Evolutionary conservation across 495 filamentous ascomycete genomes (phyloP).

Genomic region (Aspergillus panamensis): DNA sequence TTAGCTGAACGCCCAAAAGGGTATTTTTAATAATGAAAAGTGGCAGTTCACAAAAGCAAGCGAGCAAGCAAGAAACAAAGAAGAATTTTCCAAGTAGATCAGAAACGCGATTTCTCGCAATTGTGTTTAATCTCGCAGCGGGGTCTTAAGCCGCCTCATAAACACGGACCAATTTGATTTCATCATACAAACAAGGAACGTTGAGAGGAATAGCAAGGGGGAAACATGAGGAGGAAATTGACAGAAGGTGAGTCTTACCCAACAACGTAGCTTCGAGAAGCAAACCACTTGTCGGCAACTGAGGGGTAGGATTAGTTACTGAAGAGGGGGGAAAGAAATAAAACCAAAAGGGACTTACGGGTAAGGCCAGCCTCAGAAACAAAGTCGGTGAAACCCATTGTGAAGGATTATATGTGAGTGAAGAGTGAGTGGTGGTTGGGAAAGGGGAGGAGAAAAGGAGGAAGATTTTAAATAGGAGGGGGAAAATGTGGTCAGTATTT

Average conservation of each 20-base stretch:
- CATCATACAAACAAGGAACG: slow-evolving; percentile 61
- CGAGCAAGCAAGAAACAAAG: slow-evolving; percentile 9
- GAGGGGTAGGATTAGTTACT: slow-evolving; percentile 40
- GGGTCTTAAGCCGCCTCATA: slow-evolving; percentile 98
- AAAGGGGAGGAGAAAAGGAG: slow-evolving; percentile 11
- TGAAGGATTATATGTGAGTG: slow-evolving; percentile 36
- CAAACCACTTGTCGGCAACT: slow-evolving; percentile 92
- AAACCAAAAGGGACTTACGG: slow-evolving; percentile 54
- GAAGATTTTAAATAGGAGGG: slow-evolving; percentile 19
- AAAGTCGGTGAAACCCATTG: slow-evolving; percentile 96
- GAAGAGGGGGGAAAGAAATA: slow-evolving; percentile 19
- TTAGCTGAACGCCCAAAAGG: slow-evolving; percentile 29
- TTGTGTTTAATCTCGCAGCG: slow-evolving; percentile 79
- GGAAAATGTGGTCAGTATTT: slow-evolving; percentile 23
- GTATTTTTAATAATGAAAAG: too few species aligned
- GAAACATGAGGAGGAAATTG: slow-evolving; percentile 7
- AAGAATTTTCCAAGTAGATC: slow-evolving; percentile 43
- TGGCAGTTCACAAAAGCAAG: slow-evolving; percentile 7
- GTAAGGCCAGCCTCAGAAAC: slow-evolving; percentile 80
- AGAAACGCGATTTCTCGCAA: slow-evolving; percentile 79
- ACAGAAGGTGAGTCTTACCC: slow-evolving; percentile 59
- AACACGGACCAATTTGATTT: slow-evolving; percentile 97
- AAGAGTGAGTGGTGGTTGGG: slow-evolving; percentile 2
- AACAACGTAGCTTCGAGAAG: slow-evolving; percentile 87
- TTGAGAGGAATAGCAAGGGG: slow-evolving; percentile 6